A percentile compares a stretch with the other conserved stretches of the same genome.
Evolutionary conservation across 2,329 filamentous ascomycete species (phyloP).

Genomic region (Ophiostoma ips): DNA sequence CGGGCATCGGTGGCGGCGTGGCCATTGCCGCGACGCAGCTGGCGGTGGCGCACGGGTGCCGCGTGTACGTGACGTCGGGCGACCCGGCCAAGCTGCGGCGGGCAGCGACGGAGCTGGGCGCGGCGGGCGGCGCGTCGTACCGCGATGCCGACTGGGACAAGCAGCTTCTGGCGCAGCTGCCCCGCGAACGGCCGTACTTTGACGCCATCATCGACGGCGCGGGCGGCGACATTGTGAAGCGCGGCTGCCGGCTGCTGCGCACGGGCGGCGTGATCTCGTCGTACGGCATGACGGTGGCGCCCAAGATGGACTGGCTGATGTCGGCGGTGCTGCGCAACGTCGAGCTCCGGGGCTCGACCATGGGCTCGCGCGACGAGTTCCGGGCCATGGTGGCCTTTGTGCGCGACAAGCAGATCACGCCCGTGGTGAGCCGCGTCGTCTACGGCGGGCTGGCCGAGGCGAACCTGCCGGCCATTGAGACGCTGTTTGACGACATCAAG

Average conservation of each 20-base stretch:
- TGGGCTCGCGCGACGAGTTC: slow-evolving; percentile 86
- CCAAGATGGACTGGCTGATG: slow-evolving; percentile 82
- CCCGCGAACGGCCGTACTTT: slow-evolving; percentile 50
- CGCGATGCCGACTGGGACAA: slow-evolving; percentile 70
- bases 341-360: slow-evolving; percentile 73
- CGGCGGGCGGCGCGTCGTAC: slow-evolving; percentile 70
- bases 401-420: slow-evolving; percentile 53
- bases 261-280: slow-evolving; percentile 67
- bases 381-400: slow-evolving; percentile 73
- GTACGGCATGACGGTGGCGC: slow-evolving; percentile 83
- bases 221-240: slow-evolving; percentile 68
- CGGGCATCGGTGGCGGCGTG: slow-evolving; percentile 86
- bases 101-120: slow-evolving; percentile 55
- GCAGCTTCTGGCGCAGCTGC: slow-evolving; percentile 49
- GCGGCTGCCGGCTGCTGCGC: slow-evolving; percentile 56
- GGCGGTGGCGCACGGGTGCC: slow-evolving; percentile 57
- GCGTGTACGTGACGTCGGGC: slow-evolving; percentile 71
- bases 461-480: slow-evolving; percentile 65
- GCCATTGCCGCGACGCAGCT: slow-evolving; percentile 73
- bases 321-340: slow-evolving; percentile 73
- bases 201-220: slow-evolving; percentile 87
- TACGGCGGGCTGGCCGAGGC: slow-evolving; percentile 45
- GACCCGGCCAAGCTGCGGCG: slow-evolving; percentile 60
- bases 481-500: slow-evolving; percentile 78
- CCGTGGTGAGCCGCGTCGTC: slow-evolving; percentile 62